These are phyloP conservation scores for Ascoidea asiatica DNA, from an alignment of 805 yeast species.

Conservation along the genomic window DNA sequence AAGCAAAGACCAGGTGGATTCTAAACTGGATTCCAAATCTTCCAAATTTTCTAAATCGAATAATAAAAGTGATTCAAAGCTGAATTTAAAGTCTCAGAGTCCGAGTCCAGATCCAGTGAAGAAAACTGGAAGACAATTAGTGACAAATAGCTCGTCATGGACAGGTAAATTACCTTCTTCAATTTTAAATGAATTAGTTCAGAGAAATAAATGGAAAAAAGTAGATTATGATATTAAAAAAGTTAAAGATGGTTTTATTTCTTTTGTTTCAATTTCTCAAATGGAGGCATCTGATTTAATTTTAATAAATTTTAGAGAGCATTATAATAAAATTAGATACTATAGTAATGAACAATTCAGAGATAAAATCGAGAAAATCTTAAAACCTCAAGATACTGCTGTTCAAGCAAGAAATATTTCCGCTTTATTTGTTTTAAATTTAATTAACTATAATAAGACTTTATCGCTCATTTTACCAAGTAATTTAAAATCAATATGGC, in stretches of 20 bases:
- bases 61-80: conserved; percentile 8
- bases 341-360: too few species aligned
- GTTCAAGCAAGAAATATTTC: conserved; percentile 83
- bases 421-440: conserved; percentile 76
- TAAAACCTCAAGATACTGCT: conserved; percentile 63
- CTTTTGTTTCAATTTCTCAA: too few species aligned
- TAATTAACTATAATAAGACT: conserved; percentile 71
- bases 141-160: conserved; percentile 69
- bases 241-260: conserved; percentile 15
- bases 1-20: too few species aligned
- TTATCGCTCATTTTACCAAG: conserved; percentile 80
- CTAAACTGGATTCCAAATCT: too few species aligned
- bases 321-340: too few species aligned
- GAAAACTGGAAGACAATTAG: conserved; percentile 28
- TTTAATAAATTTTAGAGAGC: too few species aligned
- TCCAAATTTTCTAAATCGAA: too few species aligned
- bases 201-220: conserved; percentile 79
- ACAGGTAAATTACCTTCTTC: conserved; percentile 91
- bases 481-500: conserved; percentile 71
- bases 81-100: too few species aligned
- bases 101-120: conserved; percentile 14
- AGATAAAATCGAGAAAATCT: conserved; percentile 19
- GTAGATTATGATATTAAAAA: conserved; percentile 64
- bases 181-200: conserved; percentile 74
- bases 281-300: too few species aligned